Percentiles rank a stretch among this genome's conserved stretches.
Conservation (phyloP, 768 basidiomycete genomes). For the Mycena belliarum region DNA sequence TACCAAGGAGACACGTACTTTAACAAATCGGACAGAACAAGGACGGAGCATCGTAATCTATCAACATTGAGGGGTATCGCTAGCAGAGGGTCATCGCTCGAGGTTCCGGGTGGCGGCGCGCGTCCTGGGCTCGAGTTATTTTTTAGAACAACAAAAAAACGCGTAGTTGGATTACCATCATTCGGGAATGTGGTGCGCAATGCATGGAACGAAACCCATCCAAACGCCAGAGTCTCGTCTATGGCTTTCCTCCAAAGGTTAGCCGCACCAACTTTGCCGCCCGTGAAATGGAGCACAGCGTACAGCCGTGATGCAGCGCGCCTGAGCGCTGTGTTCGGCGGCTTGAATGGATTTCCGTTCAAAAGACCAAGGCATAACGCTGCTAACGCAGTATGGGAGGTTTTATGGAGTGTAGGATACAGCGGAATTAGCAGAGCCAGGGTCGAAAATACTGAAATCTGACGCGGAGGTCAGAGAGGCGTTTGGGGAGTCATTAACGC, state of each 20-base stretch:
- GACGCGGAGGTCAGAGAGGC: not conserved
- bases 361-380: conserved; percentile 56
- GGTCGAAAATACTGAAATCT: conserved; percentile 50
- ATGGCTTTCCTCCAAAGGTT: conserved; percentile 75
- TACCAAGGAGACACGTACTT: conserved; percentile 37
- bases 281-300: conserved; percentile 63
- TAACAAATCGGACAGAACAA: conserved; percentile 55
- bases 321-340: conserved; percentile 40
- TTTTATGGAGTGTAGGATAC: conserved; percentile 69
- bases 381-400: conserved; percentile 53
- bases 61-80: conserved; percentile 60
- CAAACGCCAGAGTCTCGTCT: conserved; percentile 66
- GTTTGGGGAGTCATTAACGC: not conserved
- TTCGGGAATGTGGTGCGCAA: conserved; percentile 61
- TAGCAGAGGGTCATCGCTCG: conserved; percentile 47
- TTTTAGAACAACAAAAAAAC: not conserved
- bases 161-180: conserved; percentile 37
- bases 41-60: conserved; percentile 55
- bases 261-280: conserved; percentile 77
- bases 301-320: conserved; percentile 59
- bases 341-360: conserved; percentile 50
- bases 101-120: conserved; percentile 6
- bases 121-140: conserved; percentile 1
- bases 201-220: conserved; percentile 60
- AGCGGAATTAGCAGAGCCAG: conserved; percentile 57